Evolutionary conservation across 192 early-diverging fungal genomes (phyloP), one percentile per base, ranked within the genome.

Genomic region (Bifiguratus adelaidae): DNA sequence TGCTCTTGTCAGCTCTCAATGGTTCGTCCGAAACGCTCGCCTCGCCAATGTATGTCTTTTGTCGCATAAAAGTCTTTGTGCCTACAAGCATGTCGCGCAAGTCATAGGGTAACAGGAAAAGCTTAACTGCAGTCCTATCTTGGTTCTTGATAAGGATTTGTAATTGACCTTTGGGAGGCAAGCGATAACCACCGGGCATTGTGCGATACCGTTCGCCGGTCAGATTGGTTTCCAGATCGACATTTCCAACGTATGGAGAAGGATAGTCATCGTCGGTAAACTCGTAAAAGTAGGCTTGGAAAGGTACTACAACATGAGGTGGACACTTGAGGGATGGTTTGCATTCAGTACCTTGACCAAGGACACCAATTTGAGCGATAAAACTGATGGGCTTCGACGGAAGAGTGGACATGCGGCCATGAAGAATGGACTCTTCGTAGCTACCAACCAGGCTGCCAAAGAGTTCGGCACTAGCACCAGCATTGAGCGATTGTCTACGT

Each of bases 141-240:
- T 78, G 78, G 47, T 91, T 91, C 52, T 88, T 85, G 52, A 91
- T 86, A 33, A 88, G 70, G 36, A 90, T 76, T 46, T 88, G 85
- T 9, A 90, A 48, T 45, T 88, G 87, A 4, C 87, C 87, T 44
- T 77, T 68, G 1, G 61, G 52, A 16, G 87, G 87, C 3, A 90
- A 47, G 19, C 85, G 54, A 61, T 84, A 88, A 0, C 81, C 80
- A 13, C 58, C 73, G 7, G 56, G 55, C 40, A 63, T 56, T 16
- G 47, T 48, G 36, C 62, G 59, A 18, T 58, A 70, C 7, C 57
- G 56, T 6, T 58, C 54, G 2, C 60, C 73, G 25, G 49, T 52
- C 2, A 72, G 45, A 9, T 70, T 57, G 42, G 53, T 70, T 48
- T 75, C 73, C 12, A 82, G 47, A 52, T 87, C 81, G 7, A 90